Conservation (phyloP, 805 yeast species). For the Pichia heedii region DNA sequence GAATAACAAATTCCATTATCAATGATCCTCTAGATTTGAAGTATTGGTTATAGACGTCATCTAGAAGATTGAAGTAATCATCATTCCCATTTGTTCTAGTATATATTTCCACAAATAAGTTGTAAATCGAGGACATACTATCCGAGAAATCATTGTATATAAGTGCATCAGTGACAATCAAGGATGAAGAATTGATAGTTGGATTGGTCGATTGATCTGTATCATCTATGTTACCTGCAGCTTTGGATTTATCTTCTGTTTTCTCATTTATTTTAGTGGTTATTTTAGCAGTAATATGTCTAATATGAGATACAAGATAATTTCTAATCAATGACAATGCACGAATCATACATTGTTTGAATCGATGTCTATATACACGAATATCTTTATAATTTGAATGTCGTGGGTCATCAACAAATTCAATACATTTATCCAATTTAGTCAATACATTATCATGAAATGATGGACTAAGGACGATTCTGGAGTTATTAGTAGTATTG, state of each 20-base stretch:
- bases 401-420: conserved; percentile 44
- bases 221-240: too few species aligned
- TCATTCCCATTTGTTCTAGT: conserved; percentile 13
- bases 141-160: not conserved
- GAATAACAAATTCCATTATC: conserved; percentile 30
- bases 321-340: conserved; percentile 68
- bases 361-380: conserved; percentile 59
- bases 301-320: conserved; percentile 43
- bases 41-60: conserved; percentile 59
- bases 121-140: not conserved
- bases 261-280: conserved; percentile 16
- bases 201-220: too few species aligned
- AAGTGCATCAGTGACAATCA: not conserved
- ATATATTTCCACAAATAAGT: not conserved
- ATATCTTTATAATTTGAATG: conserved; percentile 53
- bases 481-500: conserved; percentile 54
- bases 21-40: conserved; percentile 48
- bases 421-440: conserved; percentile 59
- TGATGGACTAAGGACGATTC: conserved; percentile 52
- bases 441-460: conserved; percentile 43
- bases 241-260: conserved; percentile 25
- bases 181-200: not conserved
- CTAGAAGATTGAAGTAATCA: conserved; percentile 54
- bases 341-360: conserved; percentile 76
- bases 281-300: conserved; percentile 14